A percentile compares a stretch with the other conserved stretches of the same genome.
Evolutionary conservation across 805 yeast genomes (phyloP).

Genomic region (Starmerella davenportii): DNA sequence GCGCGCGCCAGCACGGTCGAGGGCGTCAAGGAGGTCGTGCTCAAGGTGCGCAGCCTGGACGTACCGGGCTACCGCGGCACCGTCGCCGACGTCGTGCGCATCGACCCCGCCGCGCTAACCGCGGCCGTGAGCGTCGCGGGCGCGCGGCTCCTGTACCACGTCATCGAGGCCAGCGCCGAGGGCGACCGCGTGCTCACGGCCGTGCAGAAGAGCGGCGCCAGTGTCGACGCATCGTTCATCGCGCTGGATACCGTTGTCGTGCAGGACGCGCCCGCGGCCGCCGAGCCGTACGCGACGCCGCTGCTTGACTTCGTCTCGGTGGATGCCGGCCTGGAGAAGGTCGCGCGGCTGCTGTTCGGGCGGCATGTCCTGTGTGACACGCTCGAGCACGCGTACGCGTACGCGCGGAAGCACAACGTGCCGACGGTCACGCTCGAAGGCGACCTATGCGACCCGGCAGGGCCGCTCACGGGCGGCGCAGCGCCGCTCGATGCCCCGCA

Average conservation of each 20-base stretch:
- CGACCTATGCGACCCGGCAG: slow-evolving; percentile 67
- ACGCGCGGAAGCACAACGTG: slow-evolving; percentile 27
- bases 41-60: background rate
- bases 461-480: slow-evolving; percentile 70
- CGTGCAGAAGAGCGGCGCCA: slow-evolving; percentile 24
- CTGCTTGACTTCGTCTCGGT: slow-evolving; percentile 21
- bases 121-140: slow-evolving; percentile 89
- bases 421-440: slow-evolving; percentile 83
- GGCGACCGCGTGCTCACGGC: slow-evolving; percentile 55
- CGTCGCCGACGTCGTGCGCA: slow-evolving; percentile 63
- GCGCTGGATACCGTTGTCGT: slow-evolving; percentile 57
- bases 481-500: slow-evolving; percentile 26
- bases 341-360: slow-evolving; percentile 66
- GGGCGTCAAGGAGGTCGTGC: background rate
- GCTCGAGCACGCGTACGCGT: slow-evolving; percentile 25
- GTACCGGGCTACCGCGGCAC: slow-evolving; percentile 51
- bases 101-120: slow-evolving; percentile 61
- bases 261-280: slow-evolving; percentile 5
- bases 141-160: slow-evolving; percentile 64
- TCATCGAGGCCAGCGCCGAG: slow-evolving; percentile 73
- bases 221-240: slow-evolving; percentile 76
- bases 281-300: slow-evolving; percentile 43
- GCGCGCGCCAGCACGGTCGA: background rate
- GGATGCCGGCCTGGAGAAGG: slow-evolving; percentile 31
- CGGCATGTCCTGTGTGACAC: slow-evolving; percentile 59